A percentile compares a stretch with the other conserved stretches of the same genome.
These are phyloP conservation scores for bread wheat (Triticum aestivum) DNA, from an alignment of 176 grass and related monocot species.

Conservation along the genomic window IWGSC_CS_RefSeq_v2.1 NC_057806.1:350626101-350626600, in stretches of 20 bases:
- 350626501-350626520: conserved; percentile 71
- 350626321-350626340: conserved; percentile 36
- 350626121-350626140: conserved; percentile 74
- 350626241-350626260: conserved; percentile 64
- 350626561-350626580: conserved; percentile 63
- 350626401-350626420: neutral
- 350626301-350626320: conserved; percentile 52
- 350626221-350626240: conserved; percentile 65
- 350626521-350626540: conserved; percentile 97
- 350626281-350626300: conserved; percentile 31
- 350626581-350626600: conserved; percentile 26
- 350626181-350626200: neutral
- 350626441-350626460: neutral
- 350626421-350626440: neutral
- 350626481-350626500: conserved; percentile 72
- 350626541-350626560: conserved; percentile 90
- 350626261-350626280: conserved; percentile 52
- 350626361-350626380: conserved; percentile 57
- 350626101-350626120: conserved; percentile 47
- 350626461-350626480: conserved; percentile 51
- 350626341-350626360: conserved; percentile 43
- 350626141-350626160: conserved; percentile 64
- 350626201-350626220: neutral
- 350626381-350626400: conserved; percentile 2
- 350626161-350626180: neutral